Base-by-base conservation (phyloP, 2,329 filamentous ascomycete species). In the Sporothrix schenckii region DNA sequence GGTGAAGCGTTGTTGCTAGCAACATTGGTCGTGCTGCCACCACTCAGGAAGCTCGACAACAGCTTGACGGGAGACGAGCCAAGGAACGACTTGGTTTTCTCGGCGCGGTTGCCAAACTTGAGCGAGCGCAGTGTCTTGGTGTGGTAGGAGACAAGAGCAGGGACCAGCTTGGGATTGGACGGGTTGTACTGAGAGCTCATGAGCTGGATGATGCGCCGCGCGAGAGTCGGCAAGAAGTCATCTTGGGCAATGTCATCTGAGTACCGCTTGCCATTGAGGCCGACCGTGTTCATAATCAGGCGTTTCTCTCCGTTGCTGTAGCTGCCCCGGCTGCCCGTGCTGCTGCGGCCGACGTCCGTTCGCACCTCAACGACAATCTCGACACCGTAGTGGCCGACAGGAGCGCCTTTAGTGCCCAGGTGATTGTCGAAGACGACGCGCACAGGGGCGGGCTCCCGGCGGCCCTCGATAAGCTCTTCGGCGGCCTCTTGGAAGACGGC, bases 31-130 rank as follows among this genome's bases (percentile, higher is more conserved):
- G 63, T 65, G 60, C 66, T 47, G 49, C 39, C 65, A 14, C 65
- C 69, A 14, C 69, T 85, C 75, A 96, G 88, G 69, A 97, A 87
- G 76, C 87, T 97, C 0, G 94, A 96, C 19, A 98, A 83, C 76
- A 97, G 85, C 78, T 97, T 98, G 63, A 96, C 92, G 0, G 94
- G 94, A 0, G 94, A 97, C n/a, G 90, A 87, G 4, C 89, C 89
- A 11, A 94, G 85, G 77, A 92, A 92, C 0, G 88, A 89, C 69
- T 86, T 86, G 13, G 88, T 86, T 78, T 88, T 91, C 76, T 89
- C 88, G 0, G 86, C 84, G 53, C 89, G 86, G 44, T 87, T 83
- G 24, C 87, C 83, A 53, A 92, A 83, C 61, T 86, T 86, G 30
- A 97, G 81, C 4, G 89, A 88, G 47, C 90, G 89, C 39, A 97